These are phyloP conservation scores for Sindora glabra DNA, from an alignment of 306 rosid species.

Conservation along the genomic window DNA sequence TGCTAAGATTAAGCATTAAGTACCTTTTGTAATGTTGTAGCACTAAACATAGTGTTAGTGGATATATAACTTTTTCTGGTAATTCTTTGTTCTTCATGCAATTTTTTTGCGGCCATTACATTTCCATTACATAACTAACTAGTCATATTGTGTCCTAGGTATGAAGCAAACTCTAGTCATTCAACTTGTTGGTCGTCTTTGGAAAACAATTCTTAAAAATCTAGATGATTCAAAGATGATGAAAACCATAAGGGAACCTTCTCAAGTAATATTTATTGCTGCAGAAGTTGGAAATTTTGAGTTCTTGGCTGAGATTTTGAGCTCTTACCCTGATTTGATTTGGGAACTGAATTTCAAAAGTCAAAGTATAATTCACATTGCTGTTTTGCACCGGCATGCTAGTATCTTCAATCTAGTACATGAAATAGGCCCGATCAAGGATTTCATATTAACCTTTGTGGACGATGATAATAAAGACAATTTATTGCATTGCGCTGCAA, in stretches of 20 bases:
- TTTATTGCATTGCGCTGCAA: constrained; percentile 31
- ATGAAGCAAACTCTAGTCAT: background rate
- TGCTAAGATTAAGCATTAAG: too few species aligned
- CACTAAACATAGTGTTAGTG: too few species aligned
- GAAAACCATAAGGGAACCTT: constrained; percentile 2
- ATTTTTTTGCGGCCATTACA: background rate
- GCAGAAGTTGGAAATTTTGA: constrained; percentile 35
- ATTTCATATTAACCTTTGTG: background rate
- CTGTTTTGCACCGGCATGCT: constrained; percentile 30
- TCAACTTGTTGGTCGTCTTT: background rate
- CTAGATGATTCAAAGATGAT: background rate
- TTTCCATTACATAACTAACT: background rate
- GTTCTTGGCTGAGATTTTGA: constrained; percentile 25
- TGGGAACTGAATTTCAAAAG: constrained; percentile 17
- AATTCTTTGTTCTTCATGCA: background rate
- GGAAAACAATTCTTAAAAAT: constrained; percentile 10
- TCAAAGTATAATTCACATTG: constrained; percentile 27
- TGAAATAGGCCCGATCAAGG: constrained; percentile 23
- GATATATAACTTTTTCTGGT: background rate
- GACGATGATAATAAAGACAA: background rate
- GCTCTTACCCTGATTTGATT: constrained; percentile 28
- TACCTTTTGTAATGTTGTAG: background rate
- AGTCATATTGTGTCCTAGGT: background rate
- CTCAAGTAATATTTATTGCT: constrained; percentile 18
- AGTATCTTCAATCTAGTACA: constrained; percentile 32